Conservation (phyloP, 1,284 basidiomycete genomes). For the Tilletia caries region DNA sequence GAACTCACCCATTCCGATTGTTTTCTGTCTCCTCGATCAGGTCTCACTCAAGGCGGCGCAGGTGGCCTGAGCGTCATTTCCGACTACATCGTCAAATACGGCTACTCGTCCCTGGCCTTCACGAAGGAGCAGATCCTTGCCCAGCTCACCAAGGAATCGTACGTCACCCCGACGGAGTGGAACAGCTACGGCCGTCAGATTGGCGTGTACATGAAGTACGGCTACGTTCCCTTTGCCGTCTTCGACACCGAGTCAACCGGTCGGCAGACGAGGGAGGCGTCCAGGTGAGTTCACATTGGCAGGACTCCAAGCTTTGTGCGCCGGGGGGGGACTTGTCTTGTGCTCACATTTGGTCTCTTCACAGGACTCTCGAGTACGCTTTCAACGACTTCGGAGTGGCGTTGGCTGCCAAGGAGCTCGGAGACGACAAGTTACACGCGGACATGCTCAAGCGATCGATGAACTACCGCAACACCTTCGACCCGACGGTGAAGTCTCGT, state of each 20-base stretch:
- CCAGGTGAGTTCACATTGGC: constrained; percentile 12
- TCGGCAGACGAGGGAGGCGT: constrained; percentile 39
- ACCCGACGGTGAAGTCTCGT: constrained; percentile 23
- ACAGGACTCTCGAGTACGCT: constrained; percentile 49
- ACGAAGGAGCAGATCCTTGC: constrained; percentile 34
- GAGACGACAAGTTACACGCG: constrained; percentile 21
- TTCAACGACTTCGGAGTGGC: constrained; percentile 58
- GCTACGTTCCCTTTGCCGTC: constrained; percentile 39
- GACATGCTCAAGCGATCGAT: constrained; percentile 21
- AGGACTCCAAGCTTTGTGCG: neutral
- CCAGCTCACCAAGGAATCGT: constrained; percentile 37
- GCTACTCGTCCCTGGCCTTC: neutral
- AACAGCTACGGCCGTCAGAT: constrained; percentile 38
- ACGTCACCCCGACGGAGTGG: constrained; percentile 55
- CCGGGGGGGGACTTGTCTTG: too few relatives aligned
- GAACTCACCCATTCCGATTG: too few relatives aligned
- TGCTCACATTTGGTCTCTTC: too few relatives aligned
- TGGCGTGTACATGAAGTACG: constrained; percentile 25
- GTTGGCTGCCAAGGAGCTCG: constrained; percentile 29
- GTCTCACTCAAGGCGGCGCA: constrained; percentile 33
- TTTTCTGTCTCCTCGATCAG: constrained; percentile 11
- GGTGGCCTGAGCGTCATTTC: constrained; percentile 38
- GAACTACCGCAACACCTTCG: constrained; percentile 43
- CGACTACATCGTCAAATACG: constrained; percentile 43
- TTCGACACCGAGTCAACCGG: constrained; percentile 35